Conservation (phyloP, 129 eudicot species). For the Silybum marianum region DNA sequence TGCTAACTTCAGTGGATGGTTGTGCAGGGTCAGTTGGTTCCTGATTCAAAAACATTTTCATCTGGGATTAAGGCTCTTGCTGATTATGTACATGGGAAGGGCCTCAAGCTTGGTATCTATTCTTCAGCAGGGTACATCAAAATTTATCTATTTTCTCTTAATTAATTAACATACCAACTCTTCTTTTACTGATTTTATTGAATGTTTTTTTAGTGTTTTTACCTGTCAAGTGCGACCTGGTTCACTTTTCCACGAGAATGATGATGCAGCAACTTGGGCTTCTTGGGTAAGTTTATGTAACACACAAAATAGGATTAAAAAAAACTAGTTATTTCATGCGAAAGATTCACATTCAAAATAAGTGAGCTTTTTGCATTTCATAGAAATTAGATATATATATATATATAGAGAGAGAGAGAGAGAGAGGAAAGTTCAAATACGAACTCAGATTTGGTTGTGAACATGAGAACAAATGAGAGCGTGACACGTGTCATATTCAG, state of each 20-base stretch:
- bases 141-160: constrained; percentile 5
- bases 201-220: constrained; percentile 56
- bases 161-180: neutral
- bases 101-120: constrained; percentile 95
- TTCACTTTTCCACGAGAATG: constrained; percentile 80
- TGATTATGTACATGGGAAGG: constrained; percentile 89
- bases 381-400: neutral
- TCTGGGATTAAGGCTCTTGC: constrained; percentile 87
- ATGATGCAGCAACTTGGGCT: constrained; percentile 85
- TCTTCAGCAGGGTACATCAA: constrained; percentile 90
- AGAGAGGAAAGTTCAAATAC: too few relatives aligned
- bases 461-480: too few relatives aligned
- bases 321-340: neutral
- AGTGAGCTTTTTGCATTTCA: neutral
- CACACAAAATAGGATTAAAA: neutral
- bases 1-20: constrained; percentile 1
- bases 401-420: too few relatives aligned
- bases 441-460: too few relatives aligned
- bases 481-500: too few relatives aligned
- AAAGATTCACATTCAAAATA: neutral
- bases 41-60: constrained; percentile 72
- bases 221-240: constrained; percentile 97
- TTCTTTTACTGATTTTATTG: constrained; percentile 4
- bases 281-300: constrained; percentile 78
- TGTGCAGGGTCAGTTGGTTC: constrained; percentile 73